Evolutionary conservation across 2,329 filamentous ascomycete genomes (phyloP).

Genomic region (Remersonia thermophila): DNA sequence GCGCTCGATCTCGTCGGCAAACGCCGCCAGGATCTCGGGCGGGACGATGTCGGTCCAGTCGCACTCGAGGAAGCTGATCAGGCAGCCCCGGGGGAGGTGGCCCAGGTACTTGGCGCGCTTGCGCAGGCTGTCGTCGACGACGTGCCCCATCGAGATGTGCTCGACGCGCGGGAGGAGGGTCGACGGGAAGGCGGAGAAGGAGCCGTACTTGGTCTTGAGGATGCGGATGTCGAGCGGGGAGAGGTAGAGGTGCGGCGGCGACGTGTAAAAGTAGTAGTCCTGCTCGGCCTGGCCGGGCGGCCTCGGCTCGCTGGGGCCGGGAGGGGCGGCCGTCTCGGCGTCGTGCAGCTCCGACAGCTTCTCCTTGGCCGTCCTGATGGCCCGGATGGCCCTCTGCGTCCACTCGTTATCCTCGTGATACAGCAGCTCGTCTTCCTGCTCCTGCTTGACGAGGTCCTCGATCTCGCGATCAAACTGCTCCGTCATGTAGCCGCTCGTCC

Average conservation of each 20-base stretch:
- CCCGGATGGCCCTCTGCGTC: slow-evolving; percentile 70
- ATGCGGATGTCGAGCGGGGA: slow-evolving; percentile 88
- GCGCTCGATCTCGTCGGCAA: slow-evolving; percentile 63
- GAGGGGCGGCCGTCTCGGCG: slow-evolving; percentile 9
- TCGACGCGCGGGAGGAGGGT: slow-evolving; percentile 80
- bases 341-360: slow-evolving; percentile 42
- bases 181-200: slow-evolving; percentile 70
- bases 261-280: slow-evolving; percentile 78
- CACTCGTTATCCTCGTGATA: slow-evolving; percentile 90
- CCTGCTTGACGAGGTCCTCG: slow-evolving; percentile 58
- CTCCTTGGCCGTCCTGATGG: slow-evolving; percentile 64
- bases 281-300: slow-evolving; percentile 24
- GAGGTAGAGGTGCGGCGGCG: slow-evolving; percentile 76
- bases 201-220: slow-evolving; percentile 75
- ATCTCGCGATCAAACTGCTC: slow-evolving; percentile 73
- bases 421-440: slow-evolving; percentile 78
- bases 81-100: slow-evolving; percentile 80
- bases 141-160: slow-evolving; percentile 76
- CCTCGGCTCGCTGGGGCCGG: slow-evolving; percentile 15
- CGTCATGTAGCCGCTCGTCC: slow-evolving; percentile 75
- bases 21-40: slow-evolving; percentile 60
- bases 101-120: slow-evolving; percentile 77
- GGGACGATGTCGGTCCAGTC: slow-evolving; percentile 88
- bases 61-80: slow-evolving; percentile 83
- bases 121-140: slow-evolving; percentile 72